Base-by-base conservation (phyloP, 345 rosid species). In the Aegle marmelos region DNA sequence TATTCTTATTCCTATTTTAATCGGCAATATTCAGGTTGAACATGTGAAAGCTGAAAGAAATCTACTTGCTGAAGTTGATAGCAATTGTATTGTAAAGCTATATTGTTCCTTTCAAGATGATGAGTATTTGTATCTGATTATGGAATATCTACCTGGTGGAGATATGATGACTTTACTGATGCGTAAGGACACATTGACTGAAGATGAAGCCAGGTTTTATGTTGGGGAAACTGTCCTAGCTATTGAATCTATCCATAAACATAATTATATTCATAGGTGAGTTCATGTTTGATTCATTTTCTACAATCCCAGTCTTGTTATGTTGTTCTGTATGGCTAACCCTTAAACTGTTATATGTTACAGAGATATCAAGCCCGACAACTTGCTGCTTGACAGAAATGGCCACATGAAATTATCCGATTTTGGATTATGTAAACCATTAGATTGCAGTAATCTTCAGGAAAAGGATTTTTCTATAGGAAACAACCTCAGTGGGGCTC, bases 121-220 rank as follows among this genome's bases (percentile, higher is more conserved):
- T 54, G 99, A 92, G 72, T 95, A 85, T 81, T 83, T 95, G 59
- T 95, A 95, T 84, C 96, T 95, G 30, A 90, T 95, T 39, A 95
- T 95, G 99, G 99, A 96, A 88, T 96, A 96, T 88, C 79, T 96
- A 75, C 98, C 99, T 79, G 99, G 99, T 76, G 99, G 99, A 82
- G 99, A 96, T 91, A 91, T 96, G 98, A 96, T 96, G 99, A 96
- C 99, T 79, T 87, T 96, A 79, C 87, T 96, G 25, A 96, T 96
- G 99, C 89, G 99, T 76, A 96, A 94, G 87, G 98, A 96, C 78
- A 90, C 94, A 70, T 86, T 96, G 82, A 90, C 99, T 54, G 99
- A 94, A 83, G 95, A 96, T 71, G 98, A 96, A 88, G 95, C 99
- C 50, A 86, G 91, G 76, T 96, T 96, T 89, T 96, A 96, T 86